Evolutionary conservation across 2,329 filamentous ascomycete genomes (phyloP).

Genomic region (Penicillium sp.): DNA sequence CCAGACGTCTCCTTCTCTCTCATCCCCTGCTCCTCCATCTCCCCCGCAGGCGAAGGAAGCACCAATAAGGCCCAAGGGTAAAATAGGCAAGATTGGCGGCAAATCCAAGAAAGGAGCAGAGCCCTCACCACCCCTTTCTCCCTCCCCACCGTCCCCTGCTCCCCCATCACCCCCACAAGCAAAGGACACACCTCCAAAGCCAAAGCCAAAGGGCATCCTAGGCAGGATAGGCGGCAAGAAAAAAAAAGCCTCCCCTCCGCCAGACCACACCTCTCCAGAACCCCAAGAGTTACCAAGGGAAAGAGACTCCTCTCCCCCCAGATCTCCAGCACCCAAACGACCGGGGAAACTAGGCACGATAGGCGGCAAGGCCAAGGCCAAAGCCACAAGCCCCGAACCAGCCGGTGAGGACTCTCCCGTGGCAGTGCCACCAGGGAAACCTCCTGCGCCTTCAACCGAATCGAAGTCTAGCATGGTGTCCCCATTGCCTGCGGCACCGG

Average conservation of each 20-base stretch:
- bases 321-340: conserved; percentile 20
- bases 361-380: conserved; percentile 28
- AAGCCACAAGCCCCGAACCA: conserved; percentile 13
- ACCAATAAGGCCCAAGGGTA: conserved; percentile 6
- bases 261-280: conserved; percentile 4
- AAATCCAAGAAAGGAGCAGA: conserved; percentile 18
- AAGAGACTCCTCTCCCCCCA: conserved; percentile 5
- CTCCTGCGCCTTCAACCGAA: too few species aligned
- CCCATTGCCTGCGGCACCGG: neutral
- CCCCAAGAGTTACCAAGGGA: conserved; percentile 2
- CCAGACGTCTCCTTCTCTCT: neutral
- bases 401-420: conserved; percentile 3
- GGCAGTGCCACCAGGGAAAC: neutral
- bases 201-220: conserved; percentile 10
- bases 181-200: conserved; percentile 3
- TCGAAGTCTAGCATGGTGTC: conserved; percentile 1
- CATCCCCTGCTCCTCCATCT: neutral
- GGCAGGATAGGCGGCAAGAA: conserved; percentile 21
- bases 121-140: conserved; percentile 7
- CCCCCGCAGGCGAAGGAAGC: neutral
- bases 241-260: conserved; percentile 11
- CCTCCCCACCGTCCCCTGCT: neutral
- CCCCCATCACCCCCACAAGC: neutral
- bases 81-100: conserved; percentile 18
- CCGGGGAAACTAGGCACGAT: conserved; percentile 36